Evolutionary conservation across 2,329 filamentous ascomycete genomes (phyloP).

Genomic region (Incumbomyces lentus): DNA sequence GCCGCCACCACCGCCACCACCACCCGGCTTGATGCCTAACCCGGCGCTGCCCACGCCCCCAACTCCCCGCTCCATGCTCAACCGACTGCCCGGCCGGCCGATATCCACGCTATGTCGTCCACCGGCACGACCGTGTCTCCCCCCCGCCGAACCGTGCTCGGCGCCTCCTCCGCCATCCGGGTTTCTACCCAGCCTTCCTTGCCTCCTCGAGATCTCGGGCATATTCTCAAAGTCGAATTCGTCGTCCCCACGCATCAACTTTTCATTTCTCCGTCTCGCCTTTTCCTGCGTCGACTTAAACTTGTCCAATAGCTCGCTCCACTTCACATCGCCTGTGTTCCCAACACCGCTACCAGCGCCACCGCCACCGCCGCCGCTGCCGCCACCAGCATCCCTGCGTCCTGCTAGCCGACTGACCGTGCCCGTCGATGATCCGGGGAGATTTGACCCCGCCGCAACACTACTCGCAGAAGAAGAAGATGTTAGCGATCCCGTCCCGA

Average conservation of each 20-base stretch:
- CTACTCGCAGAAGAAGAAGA: slow-evolving; percentile 4
- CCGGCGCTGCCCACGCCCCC: slow-evolving; percentile 1
- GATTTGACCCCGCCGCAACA: slow-evolving; percentile 10
- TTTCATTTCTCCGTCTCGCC: slow-evolving; percentile 42
- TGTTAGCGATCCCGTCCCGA: background rate
- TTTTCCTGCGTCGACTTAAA: slow-evolving; percentile 86
- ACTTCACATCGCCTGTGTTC: slow-evolving; percentile 59
- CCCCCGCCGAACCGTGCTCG: background rate
- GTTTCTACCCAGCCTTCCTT: too few species aligned
- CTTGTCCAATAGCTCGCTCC: slow-evolving; percentile 88
- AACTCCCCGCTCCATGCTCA: slow-evolving; percentile 9
- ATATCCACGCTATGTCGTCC: slow-evolving; percentile 8
- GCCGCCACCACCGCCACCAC: slow-evolving; percentile 3
- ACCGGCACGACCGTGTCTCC: slow-evolving; percentile 11
- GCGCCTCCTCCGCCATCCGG: too few species aligned
- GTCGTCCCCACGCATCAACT: slow-evolving; percentile 14
- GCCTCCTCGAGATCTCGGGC: background rate
- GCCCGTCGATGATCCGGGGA: background rate
- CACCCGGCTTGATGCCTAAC: slow-evolving; percentile 2
- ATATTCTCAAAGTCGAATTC: slow-evolving; percentile 7
- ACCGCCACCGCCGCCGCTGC: too few species aligned
- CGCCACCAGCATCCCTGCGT: background rate
- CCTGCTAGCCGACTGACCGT: background rate
- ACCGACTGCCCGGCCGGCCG: slow-evolving; percentile 7
- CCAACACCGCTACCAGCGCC: too few species aligned